These are phyloP conservation scores for Xylariaceae sp. DNA, from an alignment of 2,329 filamentous ascomycete genomes.

Conservation along the genomic window DNA sequence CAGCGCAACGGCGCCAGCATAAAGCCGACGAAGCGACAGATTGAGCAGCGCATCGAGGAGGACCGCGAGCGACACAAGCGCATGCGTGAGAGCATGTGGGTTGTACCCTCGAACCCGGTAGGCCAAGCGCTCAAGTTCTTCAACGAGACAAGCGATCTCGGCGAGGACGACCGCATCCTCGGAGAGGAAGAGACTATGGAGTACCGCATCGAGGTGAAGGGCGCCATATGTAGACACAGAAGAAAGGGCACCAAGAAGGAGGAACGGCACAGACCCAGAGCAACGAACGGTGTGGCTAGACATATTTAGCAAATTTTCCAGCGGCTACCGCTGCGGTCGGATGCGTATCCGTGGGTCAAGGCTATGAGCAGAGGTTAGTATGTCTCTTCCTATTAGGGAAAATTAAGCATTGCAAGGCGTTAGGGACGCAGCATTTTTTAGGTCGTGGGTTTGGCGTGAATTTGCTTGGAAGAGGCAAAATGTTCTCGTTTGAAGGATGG, in stretches of 20 bases:
- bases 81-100: slow-evolving; percentile 91
- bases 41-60: slow-evolving; percentile 96
- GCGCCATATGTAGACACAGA: slow-evolving; percentile 16
- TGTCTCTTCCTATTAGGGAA: not conserved
- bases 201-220: slow-evolving; percentile 34
- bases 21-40: slow-evolving; percentile 79
- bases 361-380: not conserved
- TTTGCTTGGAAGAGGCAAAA: not conserved
- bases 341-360: not conserved
- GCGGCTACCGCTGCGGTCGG: slow-evolving; percentile 2
- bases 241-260: slow-evolving; percentile 6
- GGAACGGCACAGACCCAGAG: slow-evolving; percentile 16
- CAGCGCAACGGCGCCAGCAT: slow-evolving; percentile 39
- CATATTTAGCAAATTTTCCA: slow-evolving; percentile 21
- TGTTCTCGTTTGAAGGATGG: not conserved
- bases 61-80: slow-evolving; percentile 95
- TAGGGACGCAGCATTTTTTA: slow-evolving; percentile 1
- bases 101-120: slow-evolving; percentile 69
- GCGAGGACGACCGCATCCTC: slow-evolving; percentile 82
- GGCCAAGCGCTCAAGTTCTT: slow-evolving; percentile 82
- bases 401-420: slow-evolving; percentile 25
- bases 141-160: slow-evolving; percentile 86
- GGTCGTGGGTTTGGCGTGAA: no score
- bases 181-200: slow-evolving; percentile 74
- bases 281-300: slow-evolving; percentile 21